These are phyloP conservation scores for Hericium coralloides DNA, from an alignment of 768 basidiomycete species.

Conservation along the genomic window DNA sequence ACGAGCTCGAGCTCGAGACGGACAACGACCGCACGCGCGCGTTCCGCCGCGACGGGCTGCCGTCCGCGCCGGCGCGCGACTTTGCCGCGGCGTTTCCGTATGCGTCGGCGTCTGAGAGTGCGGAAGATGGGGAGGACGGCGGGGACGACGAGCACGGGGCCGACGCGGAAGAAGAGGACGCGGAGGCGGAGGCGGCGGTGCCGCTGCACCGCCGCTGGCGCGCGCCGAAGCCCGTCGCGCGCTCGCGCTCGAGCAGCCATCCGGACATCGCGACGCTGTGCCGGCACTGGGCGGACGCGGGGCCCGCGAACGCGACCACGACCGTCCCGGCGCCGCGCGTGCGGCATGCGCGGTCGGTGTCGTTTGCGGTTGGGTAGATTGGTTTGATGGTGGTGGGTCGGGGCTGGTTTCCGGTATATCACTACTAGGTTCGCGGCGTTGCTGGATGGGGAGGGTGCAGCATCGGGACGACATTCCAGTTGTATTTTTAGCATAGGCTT, in stretches of 20 bases:
- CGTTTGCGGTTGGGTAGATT: neutral
- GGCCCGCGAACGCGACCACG: conserved; percentile 52
- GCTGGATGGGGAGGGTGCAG: too few species aligned
- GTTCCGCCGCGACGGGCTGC: conserved; percentile 68
- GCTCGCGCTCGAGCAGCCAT: conserved; percentile 36
- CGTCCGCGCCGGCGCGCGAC: conserved; percentile 25
- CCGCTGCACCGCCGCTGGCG: neutral
- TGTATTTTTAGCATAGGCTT: too few species aligned
- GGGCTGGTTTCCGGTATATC: too few species aligned
- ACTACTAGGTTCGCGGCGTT: too few species aligned
- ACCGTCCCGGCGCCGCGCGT: conserved; percentile 29
- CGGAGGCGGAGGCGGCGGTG: neutral
- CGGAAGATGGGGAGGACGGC: conserved; percentile 8
- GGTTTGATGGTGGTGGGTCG: too few species aligned
- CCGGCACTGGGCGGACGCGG: conserved; percentile 44
- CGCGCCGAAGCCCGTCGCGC: conserved; percentile 16
- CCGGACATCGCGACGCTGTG: conserved; percentile 51
- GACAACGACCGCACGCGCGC: conserved; percentile 55
- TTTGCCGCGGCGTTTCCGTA: neutral
- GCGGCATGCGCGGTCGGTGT: neutral
- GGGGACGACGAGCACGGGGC: neutral
- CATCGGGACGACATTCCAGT: too few species aligned
- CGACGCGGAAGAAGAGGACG: neutral
- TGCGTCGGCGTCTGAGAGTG: conserved; percentile 6
- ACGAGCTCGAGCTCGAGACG: conserved; percentile 59